These are phyloP conservation scores for Luffa aegyptiaca DNA, from an alignment of 306 rosid species.

Conservation along the genomic window DNA sequence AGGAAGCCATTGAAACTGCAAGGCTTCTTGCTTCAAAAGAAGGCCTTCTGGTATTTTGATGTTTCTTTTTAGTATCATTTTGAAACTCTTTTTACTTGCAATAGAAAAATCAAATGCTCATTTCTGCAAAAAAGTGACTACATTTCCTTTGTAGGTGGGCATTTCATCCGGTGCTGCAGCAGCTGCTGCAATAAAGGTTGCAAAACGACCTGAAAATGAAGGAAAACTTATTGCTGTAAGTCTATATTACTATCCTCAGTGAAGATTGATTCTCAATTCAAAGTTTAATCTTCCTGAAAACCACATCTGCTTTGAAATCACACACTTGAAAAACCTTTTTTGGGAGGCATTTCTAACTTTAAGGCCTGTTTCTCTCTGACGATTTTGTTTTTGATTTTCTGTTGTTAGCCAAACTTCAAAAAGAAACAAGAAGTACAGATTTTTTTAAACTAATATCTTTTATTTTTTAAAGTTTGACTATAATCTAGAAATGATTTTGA, in stretches of 20 bases:
- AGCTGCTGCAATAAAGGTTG: slow-evolving; percentile 60
- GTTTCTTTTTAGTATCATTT: not conserved
- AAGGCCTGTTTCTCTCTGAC: not conserved
- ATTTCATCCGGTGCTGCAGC: slow-evolving; percentile 85
- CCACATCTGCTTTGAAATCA: not conserved
- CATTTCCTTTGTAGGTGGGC: slow-evolving; percentile 41
- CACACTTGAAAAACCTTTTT: not conserved
- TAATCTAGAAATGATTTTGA: not conserved
- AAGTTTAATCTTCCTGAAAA: not conserved
- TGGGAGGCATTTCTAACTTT: not conserved
- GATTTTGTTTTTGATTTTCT: not conserved
- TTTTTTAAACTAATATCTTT: not conserved
- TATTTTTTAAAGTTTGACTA: not conserved
- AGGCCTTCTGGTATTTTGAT: slow-evolving; percentile 57
- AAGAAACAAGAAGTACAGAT: not conserved
- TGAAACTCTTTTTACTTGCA: not conserved
- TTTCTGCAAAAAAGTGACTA: not conserved
- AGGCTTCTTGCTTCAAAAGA: slow-evolving; percentile 62
- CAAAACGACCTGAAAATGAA: slow-evolving; percentile 54
- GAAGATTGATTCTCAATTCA: not conserved
- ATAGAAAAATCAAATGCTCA: slow-evolving; percentile 3
- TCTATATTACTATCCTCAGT: slow-evolving; percentile 12
- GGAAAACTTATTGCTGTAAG: slow-evolving; percentile 74
- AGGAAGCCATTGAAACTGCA: slow-evolving; percentile 71
- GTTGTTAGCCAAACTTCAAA: not conserved